These are phyloP conservation scores for Mycena haematopus DNA, from an alignment of 768 basidiomycete genomes.

Conservation along the genomic window DNA sequence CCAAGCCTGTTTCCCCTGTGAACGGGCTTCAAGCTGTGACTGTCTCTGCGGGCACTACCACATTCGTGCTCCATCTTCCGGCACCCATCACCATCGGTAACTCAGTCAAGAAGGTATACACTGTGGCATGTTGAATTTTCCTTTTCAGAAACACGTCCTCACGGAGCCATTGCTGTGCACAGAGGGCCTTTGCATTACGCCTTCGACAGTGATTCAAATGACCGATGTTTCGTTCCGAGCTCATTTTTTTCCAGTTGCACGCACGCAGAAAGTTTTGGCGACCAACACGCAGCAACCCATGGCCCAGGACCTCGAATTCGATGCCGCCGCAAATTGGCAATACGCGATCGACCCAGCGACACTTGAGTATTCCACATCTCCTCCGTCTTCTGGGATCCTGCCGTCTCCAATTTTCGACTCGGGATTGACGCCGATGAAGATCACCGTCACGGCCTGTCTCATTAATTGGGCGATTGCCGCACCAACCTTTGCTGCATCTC, in stretches of 20 bases:
- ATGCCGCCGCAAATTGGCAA: constrained; percentile 55
- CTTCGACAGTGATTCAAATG: constrained; percentile 38
- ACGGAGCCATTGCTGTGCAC: constrained; percentile 46
- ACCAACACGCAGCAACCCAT: constrained; percentile 50
- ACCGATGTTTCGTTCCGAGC: background rate
- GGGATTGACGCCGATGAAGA: constrained; percentile 42
- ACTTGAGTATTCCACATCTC: constrained; percentile 35
- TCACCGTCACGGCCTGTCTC: constrained; percentile 42
- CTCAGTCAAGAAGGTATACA: background rate
- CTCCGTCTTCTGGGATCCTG: constrained; percentile 33
- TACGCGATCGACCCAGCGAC: constrained; percentile 57
- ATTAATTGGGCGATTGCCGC: constrained; percentile 42
- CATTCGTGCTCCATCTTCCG: constrained; percentile 41
- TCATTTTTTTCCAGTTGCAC: constrained; percentile 31
- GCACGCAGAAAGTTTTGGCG: constrained; percentile 43
- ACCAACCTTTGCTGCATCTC: constrained; percentile 42
- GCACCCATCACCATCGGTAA: constrained; percentile 44
- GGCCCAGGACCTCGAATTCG: constrained; percentile 57
- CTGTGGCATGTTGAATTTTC: background rate
- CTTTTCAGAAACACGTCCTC: constrained; percentile 40
- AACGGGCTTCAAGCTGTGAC: constrained; percentile 42
- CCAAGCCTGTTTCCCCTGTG: constrained; percentile 35
- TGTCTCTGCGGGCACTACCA: constrained; percentile 40
- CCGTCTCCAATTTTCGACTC: constrained; percentile 42
- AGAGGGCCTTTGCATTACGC: constrained; percentile 49